These are phyloP conservation scores for Echria macrotheca DNA, from an alignment of 495 filamentous ascomycete species.

Conservation along the genomic window DNA sequence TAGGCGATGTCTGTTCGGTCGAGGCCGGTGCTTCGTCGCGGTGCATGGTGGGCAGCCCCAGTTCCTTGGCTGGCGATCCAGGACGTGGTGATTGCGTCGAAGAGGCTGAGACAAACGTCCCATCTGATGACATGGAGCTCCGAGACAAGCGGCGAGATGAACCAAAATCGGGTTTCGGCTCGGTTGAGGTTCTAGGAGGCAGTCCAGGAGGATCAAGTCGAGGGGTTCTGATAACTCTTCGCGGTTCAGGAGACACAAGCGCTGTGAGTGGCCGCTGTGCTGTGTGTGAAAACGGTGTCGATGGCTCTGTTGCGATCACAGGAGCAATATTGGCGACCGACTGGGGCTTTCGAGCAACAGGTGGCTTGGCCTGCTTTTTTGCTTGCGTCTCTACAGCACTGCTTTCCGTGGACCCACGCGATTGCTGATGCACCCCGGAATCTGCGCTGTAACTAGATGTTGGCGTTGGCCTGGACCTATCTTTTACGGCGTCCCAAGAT, in stretches of 20 bases:
- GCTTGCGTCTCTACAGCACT: no score
- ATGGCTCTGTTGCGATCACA: no score
- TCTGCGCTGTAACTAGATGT: no score
- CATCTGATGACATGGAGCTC: slow-evolving; percentile 36
- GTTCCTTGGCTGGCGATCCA: slow-evolving; percentile 19
- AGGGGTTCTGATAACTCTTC: slow-evolving; percentile 16
- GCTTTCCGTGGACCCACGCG: no score
- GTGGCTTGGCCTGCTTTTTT: background rate
- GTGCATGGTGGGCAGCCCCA: no score
- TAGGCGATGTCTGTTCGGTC: slow-evolving; percentile 11
- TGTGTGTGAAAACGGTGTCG: no score
- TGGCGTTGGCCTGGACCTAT: no score
- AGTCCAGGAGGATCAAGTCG: slow-evolving; percentile 16
- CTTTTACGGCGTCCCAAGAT: background rate
- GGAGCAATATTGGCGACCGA: no score
- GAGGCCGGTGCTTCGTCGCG: no score
- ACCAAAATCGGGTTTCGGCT: background rate
- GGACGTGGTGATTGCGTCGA: slow-evolving; percentile 30
- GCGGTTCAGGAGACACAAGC: slow-evolving; percentile 18
- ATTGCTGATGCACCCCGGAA: no score
- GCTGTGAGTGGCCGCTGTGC: slow-evolving; percentile 1
- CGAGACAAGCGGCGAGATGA: slow-evolving; percentile 15
- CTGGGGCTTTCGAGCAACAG: background rate
- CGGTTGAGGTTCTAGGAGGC: background rate
- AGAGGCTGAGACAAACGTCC: slow-evolving; percentile 45